Base-by-base conservation (phyloP, 306 rosid species). In the Corylus americana region DNA sequence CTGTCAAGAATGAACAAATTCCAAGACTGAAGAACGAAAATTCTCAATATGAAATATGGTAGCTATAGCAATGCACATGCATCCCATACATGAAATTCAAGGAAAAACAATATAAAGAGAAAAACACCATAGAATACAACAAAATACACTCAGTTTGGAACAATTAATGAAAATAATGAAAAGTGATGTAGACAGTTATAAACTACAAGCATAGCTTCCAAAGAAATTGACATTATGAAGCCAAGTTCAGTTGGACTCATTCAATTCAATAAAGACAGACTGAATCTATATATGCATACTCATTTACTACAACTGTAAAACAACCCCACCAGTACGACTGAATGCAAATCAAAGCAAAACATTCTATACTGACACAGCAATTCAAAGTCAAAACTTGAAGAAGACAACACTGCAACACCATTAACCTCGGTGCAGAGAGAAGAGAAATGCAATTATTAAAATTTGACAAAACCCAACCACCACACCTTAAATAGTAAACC, bases 1-100 rank as follows among this genome's bases (percentile, higher is more conserved):
- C 99, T 95, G 86, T 59, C 80, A 44, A 66, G 44, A 83, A 69
- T 74, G 80, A 70, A 44, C 61, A 11, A 70, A 81, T 45, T 13
- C 78, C 78, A 69, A 80, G 35, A 79, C 64, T 74, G 7, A 31
- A 63, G 66, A 83, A 55, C 66, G 29, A 55, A 55, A 72, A 67
- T 69, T 25, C 79, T 74, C 62, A 55, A 67, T 17, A 70, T 63
- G 37, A 45, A 11, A n/a, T 9, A 57, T 7, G 13, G 51, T 37
- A 67, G 20, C 42, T 7, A 39, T 17, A 18, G 27, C 29, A 67
- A 25, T 12, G 55, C 54, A 62, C 14, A 25, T 22, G 71, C 64
- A 22, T 61, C 17, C 79, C 8, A 64, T 6, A 55, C 50, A 20
- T n/a, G 49, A 57, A 25, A 13, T 49, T 22, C 49, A 50, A 61